Evolutionary conservation across 805 yeast species (phyloP).

Genomic region (Myxozyma neotropica): DNA sequence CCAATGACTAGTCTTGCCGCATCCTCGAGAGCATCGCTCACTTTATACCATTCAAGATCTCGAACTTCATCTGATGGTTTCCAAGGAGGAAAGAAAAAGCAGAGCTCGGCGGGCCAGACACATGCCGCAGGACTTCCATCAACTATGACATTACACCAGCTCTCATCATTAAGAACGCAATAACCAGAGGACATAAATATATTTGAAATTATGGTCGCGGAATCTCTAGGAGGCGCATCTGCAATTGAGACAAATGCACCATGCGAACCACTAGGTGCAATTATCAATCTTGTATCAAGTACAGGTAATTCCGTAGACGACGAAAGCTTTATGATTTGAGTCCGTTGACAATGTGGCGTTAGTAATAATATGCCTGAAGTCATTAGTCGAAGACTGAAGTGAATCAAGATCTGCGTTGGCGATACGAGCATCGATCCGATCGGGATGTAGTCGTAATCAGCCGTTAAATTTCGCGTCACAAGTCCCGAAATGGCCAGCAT

Average conservation of each 20-base stretch:
- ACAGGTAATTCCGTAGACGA: neutral
- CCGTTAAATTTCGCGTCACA: constrained; percentile 21
- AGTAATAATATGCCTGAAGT: constrained; percentile 30
- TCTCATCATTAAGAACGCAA: constrained; percentile 18
- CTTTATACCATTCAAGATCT: constrained; percentile 33
- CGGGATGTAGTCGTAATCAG: constrained; percentile 30
- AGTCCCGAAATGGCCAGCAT: constrained; percentile 28
- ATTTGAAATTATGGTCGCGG: constrained; percentile 20
- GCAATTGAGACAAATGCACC: constrained; percentile 17
- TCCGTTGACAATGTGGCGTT: constrained; percentile 22
- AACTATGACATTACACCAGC: constrained; percentile 26
- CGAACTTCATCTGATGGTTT: constrained; percentile 3
- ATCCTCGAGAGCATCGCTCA: constrained; percentile 34
- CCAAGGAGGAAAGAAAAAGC: constrained; percentile 25
- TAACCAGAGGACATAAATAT: constrained; percentile 24
- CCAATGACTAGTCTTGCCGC: constrained; percentile 29
- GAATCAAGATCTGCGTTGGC: constrained; percentile 14
- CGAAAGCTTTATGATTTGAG: constrained; percentile 13
- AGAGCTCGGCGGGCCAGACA: constrained; percentile 39
- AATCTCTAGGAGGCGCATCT: constrained; percentile 23
- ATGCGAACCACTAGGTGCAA: constrained; percentile 30
- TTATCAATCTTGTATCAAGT: constrained; percentile 15
- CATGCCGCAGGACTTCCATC: constrained; percentile 23
- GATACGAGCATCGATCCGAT: constrained; percentile 29
- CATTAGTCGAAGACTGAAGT: constrained; percentile 19